Evolutionary conservation across 495 filamentous ascomycete genomes (phyloP).

Genomic region (Hypoxylon cercidicola): DNA sequence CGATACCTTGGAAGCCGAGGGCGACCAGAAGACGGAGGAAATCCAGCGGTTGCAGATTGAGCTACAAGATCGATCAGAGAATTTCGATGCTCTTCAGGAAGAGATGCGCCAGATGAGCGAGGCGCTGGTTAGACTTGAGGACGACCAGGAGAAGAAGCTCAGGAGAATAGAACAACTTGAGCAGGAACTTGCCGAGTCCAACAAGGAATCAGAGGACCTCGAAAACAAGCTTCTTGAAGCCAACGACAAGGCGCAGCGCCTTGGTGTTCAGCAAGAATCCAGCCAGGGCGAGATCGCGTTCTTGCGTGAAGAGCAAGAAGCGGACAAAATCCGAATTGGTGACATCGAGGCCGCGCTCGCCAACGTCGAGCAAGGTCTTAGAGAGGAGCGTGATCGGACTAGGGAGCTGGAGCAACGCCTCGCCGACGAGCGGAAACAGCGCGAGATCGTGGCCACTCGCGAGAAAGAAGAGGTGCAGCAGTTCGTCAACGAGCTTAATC

Average conservation of each 20-base stretch:
- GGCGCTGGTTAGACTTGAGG: slow-evolving; percentile 83
- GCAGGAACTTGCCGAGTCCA: slow-evolving; percentile 76
- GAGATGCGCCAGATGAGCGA: slow-evolving; percentile 94
- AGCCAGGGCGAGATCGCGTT: slow-evolving; percentile 94
- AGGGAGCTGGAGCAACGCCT: slow-evolving; percentile 82
- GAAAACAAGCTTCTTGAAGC: slow-evolving; percentile 80
- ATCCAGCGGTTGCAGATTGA: slow-evolving; percentile 76
- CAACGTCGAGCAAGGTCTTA: slow-evolving; percentile 73
- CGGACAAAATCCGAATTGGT: slow-evolving; percentile 97
- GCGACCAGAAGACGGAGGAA: slow-evolving; percentile 77
- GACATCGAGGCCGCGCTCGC: slow-evolving; percentile 85
- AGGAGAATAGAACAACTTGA: slow-evolving; percentile 75
- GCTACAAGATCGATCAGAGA: slow-evolving; percentile 77
- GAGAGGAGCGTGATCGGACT: slow-evolving; percentile 82
- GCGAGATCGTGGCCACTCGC: slow-evolving; percentile 83
- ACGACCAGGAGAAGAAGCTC: slow-evolving; percentile 76
- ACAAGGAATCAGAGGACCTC: slow-evolving; percentile 79
- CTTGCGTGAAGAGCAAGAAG: slow-evolving; percentile 95
- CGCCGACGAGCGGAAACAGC: slow-evolving; percentile 81
- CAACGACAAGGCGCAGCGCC: slow-evolving; percentile 83
- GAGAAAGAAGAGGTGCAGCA: slow-evolving; percentile 84
- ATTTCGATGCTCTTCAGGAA: slow-evolving; percentile 82
- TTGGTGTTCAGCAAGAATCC: slow-evolving; percentile 91
- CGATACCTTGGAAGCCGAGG: slow-evolving; percentile 80
- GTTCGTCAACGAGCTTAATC: slow-evolving; percentile 84